Evolutionary conservation across 331 rosid genomes (phyloP).

Genomic region (Cydonia oblonga): DNA sequence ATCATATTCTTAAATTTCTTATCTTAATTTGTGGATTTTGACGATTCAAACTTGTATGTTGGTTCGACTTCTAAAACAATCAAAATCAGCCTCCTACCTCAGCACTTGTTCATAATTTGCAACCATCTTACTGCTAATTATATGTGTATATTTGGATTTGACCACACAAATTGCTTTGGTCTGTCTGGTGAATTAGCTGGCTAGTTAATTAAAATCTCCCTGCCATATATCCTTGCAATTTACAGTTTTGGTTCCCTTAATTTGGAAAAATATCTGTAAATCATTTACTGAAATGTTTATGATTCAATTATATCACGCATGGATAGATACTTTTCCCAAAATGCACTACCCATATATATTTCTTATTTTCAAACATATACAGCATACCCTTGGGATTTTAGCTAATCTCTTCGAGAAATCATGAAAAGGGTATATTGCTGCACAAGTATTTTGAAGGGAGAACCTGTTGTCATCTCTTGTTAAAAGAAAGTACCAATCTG

Average conservation of each 20-base stretch:
- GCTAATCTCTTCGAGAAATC: neutral
- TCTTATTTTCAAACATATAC: neutral
- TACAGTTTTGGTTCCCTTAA: neutral
- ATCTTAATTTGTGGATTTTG: neutral
- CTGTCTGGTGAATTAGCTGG: neutral
- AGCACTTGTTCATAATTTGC: neutral
- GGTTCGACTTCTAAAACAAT: neutral
- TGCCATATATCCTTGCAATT: neutral
- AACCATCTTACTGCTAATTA: neutral
- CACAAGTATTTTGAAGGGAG: constrained; percentile 15
- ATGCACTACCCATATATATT: neutral
- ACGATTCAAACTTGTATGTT: neutral
- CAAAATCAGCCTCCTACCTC: neutral
- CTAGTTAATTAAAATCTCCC: neutral
- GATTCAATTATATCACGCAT: neutral
- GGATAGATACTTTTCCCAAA: neutral
- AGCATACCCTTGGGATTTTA: neutral
- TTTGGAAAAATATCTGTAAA: neutral
- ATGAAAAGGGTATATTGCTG: neutral
- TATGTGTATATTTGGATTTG: neutral
- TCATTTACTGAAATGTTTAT: no score
- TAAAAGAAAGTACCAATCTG: neutral
- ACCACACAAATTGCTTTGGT: neutral
- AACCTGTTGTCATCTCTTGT: constrained; percentile 11
- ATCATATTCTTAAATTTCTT: neutral